phyloP scores from a whole-genome alignment of 2,329 filamentous ascomycete genomes.

The Alternaria sp. region DNA sequence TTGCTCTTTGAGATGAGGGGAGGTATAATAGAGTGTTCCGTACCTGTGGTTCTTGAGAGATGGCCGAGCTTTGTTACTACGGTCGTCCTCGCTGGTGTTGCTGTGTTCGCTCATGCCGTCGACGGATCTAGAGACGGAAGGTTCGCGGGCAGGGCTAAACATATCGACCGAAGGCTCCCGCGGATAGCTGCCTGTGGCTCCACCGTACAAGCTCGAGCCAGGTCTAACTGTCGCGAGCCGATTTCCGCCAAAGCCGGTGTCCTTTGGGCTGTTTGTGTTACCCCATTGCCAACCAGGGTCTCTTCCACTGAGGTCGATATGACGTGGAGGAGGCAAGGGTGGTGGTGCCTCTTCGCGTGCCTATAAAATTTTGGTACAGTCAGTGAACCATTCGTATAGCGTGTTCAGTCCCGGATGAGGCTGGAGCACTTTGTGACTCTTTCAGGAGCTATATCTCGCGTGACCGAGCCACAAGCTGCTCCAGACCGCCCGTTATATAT shows the following conservation, averaged over 20 bases:
- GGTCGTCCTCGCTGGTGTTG: constrained; percentile 49
- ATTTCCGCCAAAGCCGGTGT: constrained; percentile 57
- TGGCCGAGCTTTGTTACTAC: constrained; percentile 43
- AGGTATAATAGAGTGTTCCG: constrained; percentile 9
- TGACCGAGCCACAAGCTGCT: not conserved
- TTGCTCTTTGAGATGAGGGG: not conserved
- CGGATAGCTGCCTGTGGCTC: constrained; percentile 28
- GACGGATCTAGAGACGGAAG: constrained; percentile 49
- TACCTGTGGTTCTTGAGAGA: constrained; percentile 56
- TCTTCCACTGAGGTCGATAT: constrained; percentile 65
- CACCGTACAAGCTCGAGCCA: constrained; percentile 57
- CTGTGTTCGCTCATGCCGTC: constrained; percentile 49
- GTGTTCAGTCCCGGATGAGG: not conserved
- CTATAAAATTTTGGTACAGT: constrained; percentile 6
- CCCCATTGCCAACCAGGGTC: constrained; percentile 71
- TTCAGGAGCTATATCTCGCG: not conserved
- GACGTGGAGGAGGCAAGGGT: constrained; percentile 69
- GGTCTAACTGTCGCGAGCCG: constrained; percentile 56
- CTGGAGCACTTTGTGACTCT: not conserved
- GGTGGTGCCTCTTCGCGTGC: constrained; percentile 66
- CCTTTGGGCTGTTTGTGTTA: constrained; percentile 64
- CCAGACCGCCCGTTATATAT: not conserved
- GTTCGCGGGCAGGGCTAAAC: constrained; percentile 48
- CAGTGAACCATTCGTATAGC: constrained; percentile 6
- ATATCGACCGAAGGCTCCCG: constrained; percentile 42